Base-by-base conservation (phyloP, 805 yeast genomes). In the Saccharomycopsis olivae region DNA sequence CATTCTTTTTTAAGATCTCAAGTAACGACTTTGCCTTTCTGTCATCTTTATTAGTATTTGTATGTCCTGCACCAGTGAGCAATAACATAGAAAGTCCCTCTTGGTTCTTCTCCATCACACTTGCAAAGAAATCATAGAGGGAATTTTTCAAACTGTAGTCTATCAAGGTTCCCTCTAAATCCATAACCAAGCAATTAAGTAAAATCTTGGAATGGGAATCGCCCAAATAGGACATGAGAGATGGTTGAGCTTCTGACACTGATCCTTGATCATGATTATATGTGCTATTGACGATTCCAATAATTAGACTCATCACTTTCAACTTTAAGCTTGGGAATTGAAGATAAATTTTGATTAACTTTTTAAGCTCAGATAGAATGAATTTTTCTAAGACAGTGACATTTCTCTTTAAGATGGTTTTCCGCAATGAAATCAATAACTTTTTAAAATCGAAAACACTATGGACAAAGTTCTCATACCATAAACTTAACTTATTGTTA, bases 181-280 rank as follows among this genome's bases (percentile, higher is more conserved):
- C 87, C 0, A 66, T 48, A 0, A 75, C 69, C 21, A 89, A 55
- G 1, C 79, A 68, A n/a, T 66, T 63, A 8, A 84, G 61, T 21
- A 89, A 64, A 3, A 73, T 58, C 20, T 67, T 68, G 0, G 95
- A 71, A 48, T 73, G 68, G 15, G 67, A 64, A n/a, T 69, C 64
- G 3, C 94, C 92, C 39, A 89, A 60, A 54, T 85, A 85, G 0
- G 96, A 82, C 29, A 89, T 63, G 35, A 89, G 60, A 1, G 95
- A 86, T 25, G 78, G 71, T n/a, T n/a, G n/a, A n/a, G n/a, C n/a
- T n/a, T n/a, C n/a, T n/a, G n/a, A n/a, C 20, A 9, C 21, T 11
- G 10, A 13, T 28, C 6, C n/a, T 5, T 14, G 15, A 28, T 28
- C 31, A 10, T 72, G 53, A 10, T 29, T 38, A 24, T 38, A 41